Conservation (phyloP, 108 stramenopile genomes). For the Cyclotella baltica region DNA sequence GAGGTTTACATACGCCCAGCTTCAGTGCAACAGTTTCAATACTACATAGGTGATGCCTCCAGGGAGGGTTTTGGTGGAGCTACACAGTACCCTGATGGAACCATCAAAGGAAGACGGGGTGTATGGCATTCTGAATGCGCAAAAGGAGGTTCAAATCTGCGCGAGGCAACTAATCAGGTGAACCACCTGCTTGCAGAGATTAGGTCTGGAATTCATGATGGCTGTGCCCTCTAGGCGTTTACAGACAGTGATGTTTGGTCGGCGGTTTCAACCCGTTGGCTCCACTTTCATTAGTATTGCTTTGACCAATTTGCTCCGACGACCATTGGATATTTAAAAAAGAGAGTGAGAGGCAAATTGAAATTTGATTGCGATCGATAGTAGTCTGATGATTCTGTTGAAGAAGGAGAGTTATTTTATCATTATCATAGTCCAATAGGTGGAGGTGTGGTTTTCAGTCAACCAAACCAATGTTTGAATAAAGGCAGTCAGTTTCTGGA, state of each 20-base stretch:
- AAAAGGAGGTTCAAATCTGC: not conserved
- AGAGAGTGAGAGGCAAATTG: too few relatives aligned
- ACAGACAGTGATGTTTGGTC: not conserved
- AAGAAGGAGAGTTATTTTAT: too few relatives aligned
- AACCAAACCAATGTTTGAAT: too few relatives aligned
- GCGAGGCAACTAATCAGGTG: not conserved
- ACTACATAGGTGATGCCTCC: not conserved
- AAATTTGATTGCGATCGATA: too few relatives aligned
- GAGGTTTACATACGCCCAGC: not conserved
- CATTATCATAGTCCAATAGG: too few relatives aligned
- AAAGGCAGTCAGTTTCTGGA: too few relatives aligned
- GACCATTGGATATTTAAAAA: too few relatives aligned
- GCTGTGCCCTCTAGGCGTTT: not conserved
- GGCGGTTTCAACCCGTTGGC: too few relatives aligned
- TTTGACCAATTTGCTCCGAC: too few relatives aligned
- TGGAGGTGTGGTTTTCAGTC: too few relatives aligned
- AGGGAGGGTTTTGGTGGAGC: not conserved
- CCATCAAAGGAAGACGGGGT: not conserved
- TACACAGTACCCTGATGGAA: not conserved
- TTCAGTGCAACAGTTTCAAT: not conserved
- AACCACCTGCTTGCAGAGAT: not conserved
- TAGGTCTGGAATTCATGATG: not conserved
- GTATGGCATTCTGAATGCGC: not conserved
- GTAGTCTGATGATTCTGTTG: too few relatives aligned
- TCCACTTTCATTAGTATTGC: too few relatives aligned